Conservation (phyloP, 345 rosid genomes). For the Aethionema arabicum region DNA sequence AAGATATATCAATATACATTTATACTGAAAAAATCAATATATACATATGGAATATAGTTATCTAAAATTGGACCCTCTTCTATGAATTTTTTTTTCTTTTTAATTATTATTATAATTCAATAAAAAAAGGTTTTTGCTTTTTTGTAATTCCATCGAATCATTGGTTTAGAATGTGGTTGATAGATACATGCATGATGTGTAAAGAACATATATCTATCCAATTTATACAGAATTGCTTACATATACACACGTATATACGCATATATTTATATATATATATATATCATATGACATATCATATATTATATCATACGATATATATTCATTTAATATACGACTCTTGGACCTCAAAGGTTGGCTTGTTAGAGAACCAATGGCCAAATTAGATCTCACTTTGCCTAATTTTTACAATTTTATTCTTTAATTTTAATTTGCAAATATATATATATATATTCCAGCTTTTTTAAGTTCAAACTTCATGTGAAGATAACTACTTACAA, state of each 20-base stretch:
- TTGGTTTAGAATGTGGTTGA: conserved; percentile 23
- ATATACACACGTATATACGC: not conserved
- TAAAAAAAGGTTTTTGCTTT: not conserved
- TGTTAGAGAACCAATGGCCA: conserved; percentile 31
- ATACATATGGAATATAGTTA: too few relatives aligned
- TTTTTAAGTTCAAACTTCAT: too few relatives aligned
- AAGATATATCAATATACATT: too few relatives aligned
- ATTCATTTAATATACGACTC: conserved; percentile 33
- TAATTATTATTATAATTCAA: too few relatives aligned
- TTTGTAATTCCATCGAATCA: conserved; percentile 35
- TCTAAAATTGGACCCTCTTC: too few relatives aligned
- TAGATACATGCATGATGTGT: conserved; percentile 25
- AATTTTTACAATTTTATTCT: not conserved
- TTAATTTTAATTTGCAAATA: not conserved
- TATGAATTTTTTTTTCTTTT: too few relatives aligned
- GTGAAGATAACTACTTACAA: too few relatives aligned
- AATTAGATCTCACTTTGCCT: conserved; percentile 24
- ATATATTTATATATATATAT: conserved; percentile 5
- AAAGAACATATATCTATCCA: conserved; percentile 30
- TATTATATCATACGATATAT: conserved; percentile 18
- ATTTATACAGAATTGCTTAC: conserved; percentile 10
- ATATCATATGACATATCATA: not conserved
- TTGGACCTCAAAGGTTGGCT: conserved; percentile 25
- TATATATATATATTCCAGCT: too few relatives aligned
- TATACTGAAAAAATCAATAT: too few relatives aligned